Conservation (phyloP, 768 basidiomycete genomes). For the Dioszegia crocea region DNA sequence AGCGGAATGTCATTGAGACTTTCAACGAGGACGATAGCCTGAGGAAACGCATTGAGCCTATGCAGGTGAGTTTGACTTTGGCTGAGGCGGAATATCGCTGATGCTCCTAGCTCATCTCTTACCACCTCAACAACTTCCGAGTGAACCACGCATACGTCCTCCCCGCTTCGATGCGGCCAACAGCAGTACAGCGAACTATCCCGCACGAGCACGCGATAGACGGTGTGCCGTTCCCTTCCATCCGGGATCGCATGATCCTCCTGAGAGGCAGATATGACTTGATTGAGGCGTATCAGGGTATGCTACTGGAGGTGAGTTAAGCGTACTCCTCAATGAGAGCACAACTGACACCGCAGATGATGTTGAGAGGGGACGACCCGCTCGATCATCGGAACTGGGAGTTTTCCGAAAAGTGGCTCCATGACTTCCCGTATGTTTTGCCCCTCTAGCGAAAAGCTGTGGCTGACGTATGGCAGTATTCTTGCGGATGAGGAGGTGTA, state of each 20-base stretch:
- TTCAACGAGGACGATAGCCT: conserved; percentile 13
- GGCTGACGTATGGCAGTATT: conserved; percentile 56
- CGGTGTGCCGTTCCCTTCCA: conserved; percentile 77
- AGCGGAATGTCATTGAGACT: conserved; percentile 15
- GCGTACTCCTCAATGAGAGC: not conserved
- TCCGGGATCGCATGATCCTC: conserved; percentile 86
- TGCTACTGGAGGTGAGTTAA: conserved; percentile 59
- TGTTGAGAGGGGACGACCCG: conserved; percentile 64
- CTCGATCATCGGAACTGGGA: conserved; percentile 90
- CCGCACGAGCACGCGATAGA: conserved; percentile 93
- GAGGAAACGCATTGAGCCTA: conserved; percentile 22
- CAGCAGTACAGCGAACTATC: conserved; percentile 77
- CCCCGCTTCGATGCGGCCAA: conserved; percentile 80
- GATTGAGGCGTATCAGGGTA: conserved; percentile 72
- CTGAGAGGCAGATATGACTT: conserved; percentile 65
- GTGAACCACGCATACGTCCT: conserved; percentile 76
- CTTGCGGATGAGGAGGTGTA: conserved; percentile 71
- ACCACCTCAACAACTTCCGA: conserved; percentile 74
- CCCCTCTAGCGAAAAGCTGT: not conserved
- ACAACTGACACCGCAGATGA: conserved; percentile 1
- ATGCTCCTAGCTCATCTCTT: conserved; percentile 55
- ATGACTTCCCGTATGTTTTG: conserved; percentile 68
- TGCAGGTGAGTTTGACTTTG: conserved; percentile 25
- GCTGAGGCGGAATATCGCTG: not conserved
- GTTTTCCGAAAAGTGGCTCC: conserved; percentile 73